Conservation (phyloP, 75 land plant genomes). For the Pinus albicaulis region DNA sequence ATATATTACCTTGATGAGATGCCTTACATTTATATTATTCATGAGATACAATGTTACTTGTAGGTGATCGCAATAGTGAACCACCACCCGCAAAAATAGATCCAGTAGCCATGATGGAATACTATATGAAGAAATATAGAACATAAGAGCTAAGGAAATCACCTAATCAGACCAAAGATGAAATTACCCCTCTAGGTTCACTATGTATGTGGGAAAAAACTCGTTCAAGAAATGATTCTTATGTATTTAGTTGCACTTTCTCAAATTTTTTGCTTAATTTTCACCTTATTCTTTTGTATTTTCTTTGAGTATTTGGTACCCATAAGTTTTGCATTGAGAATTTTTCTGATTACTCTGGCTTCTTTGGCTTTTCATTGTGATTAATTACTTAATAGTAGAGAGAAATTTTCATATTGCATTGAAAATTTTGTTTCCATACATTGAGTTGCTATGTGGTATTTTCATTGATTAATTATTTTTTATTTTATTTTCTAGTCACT, state of each 20-base stretch:
- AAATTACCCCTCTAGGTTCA: slow-evolving; percentile 93
- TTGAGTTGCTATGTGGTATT: neutral
- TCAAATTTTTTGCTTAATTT: no score
- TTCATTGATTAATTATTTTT: neutral
- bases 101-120: slow-evolving; percentile 99
- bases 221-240: neutral
- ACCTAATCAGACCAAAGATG: slow-evolving; percentile 81
- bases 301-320: no score
- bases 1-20: no score
- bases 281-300: no score
- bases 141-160: slow-evolving; percentile 75
- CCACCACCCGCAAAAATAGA: slow-evolving; percentile 47
- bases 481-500: neutral
- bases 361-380: neutral
- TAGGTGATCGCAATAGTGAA: slow-evolving; percentile 34
- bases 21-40: no score
- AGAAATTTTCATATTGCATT: neutral
- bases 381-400: neutral
- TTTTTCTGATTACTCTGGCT: neutral
- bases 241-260: neutral
- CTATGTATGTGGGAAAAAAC: slow-evolving; percentile 30
- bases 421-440: neutral
- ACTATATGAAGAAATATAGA: slow-evolving; percentile 98
- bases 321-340: no score
- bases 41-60: neutral